Base-by-base conservation (phyloP, 352 stramenopile genomes). In the Pilasporangium apinafurcum region DNA sequence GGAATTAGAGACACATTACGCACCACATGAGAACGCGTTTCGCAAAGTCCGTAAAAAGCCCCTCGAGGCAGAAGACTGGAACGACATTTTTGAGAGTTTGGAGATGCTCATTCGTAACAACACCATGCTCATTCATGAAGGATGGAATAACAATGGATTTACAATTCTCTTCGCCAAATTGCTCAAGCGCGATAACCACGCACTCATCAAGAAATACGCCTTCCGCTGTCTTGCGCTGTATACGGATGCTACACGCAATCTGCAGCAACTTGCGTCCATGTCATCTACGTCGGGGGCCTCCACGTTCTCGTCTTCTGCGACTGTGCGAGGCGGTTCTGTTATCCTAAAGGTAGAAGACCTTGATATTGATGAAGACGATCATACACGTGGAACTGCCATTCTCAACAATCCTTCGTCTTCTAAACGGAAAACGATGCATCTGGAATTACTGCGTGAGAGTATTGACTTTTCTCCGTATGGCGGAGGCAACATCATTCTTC, bases 161-260 rank as follows among this genome's bases (percentile, higher is more conserved):
- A 78, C 82, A 2, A 64, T 86, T 53, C 68, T 95, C 10, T 92
- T 95, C 48, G 61, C 74, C 21, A 95, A 95, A 58, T 50, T 95
- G 27, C 64, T 92, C 18, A 83, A 86, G 51, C 61, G 75, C 44
- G 83, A 92, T 49, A 92, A 95, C 65, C 78, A 92, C 45, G 65
- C 78, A 5, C 77, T 92, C 28, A 92, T 95, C 56, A 95, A 92
- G 51, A 92, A 95, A 45, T 94, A 94, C 51, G 82, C 82, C 5
- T 94, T 94, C 52, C 65, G 82, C 1, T 94, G 82, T 44, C 56
- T 94, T 21, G 77, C 82, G 33, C 60, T 94, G 14, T 94, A 88
- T 51, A 72, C 79, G 3, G 82, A 94, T 48, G 82, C 76, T 5
- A 86, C 76, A 28, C 62, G 82, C 25, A 87, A 67, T 48, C 49